These are phyloP conservation scores for Colletotrichum lini DNA, from an alignment of 2,329 filamentous ascomycete species.

Conservation along the genomic window DNA sequence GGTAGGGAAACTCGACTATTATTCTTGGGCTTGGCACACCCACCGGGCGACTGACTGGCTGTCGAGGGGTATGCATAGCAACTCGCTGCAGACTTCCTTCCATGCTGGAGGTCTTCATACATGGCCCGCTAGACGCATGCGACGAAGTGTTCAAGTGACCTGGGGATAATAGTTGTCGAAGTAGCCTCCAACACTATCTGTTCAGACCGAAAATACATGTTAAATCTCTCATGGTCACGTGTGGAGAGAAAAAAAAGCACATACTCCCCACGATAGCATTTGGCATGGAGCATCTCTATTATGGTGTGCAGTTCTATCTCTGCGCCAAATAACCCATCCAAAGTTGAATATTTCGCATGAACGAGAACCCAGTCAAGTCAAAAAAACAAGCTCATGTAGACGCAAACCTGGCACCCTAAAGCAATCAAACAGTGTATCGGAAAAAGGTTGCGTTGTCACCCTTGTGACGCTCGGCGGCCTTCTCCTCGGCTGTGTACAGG, in stretches of 20 bases:
- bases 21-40: neutral
- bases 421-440: conserved; percentile 64
- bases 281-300: conserved; percentile 5
- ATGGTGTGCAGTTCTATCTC: neutral
- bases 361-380: neutral
- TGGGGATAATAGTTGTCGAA: no score
- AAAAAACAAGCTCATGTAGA: neutral
- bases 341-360: neutral
- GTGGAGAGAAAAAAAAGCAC: no score
- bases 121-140: neutral
- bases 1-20: neutral
- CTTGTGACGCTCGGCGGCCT: conserved; percentile 64
- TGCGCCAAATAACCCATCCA: neutral
- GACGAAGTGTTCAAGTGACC: no score
- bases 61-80: neutral
- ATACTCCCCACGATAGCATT: no score
- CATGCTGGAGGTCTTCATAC: neutral
- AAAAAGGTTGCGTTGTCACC: conserved; percentile 72
- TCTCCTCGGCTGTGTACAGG: conserved; percentile 69
- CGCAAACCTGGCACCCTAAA: neutral
- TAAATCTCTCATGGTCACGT: no score
- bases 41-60: no score
- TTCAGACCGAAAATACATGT: no score
- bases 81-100: neutral
- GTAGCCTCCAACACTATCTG: no score